Base-by-base conservation (phyloP, 2,329 filamentous ascomycete species). In the Colletotrichum echinochloae region DNA sequence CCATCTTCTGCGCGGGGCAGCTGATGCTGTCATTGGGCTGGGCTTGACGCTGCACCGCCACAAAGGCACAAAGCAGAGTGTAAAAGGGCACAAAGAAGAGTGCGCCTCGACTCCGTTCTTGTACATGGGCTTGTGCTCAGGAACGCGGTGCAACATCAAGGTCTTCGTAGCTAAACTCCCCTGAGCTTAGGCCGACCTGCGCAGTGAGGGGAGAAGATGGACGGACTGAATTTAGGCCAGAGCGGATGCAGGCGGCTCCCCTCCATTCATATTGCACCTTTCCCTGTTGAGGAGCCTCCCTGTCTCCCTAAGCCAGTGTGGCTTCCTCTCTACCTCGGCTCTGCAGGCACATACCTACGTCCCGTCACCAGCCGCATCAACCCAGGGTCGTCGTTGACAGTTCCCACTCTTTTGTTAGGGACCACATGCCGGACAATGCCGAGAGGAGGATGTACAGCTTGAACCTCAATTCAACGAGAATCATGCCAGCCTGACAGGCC, bases 1-100 rank as follows among this genome's bases (percentile, higher is more conserved):
- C 37, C 60, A 71, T 63, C 70, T 55, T 60, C 70, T 60, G 70
- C 57, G 70, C 70, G 70, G 70, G 70, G 70, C 70, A 72, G 62
- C 61, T 70, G 66, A 66, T 62, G 59, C 62, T 70, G 70, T 70
- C 70, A 61, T 70, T 64, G 62, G 56, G 44, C 56, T 61, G 23
- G 64, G 30, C 8, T 44, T 26, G 44, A 48, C 37, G 46, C 39
- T 67, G 67, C 68, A 71, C 68, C 57, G 68, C 68, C 68, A 71
- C 68, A 68, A 14, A 46, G 2, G n/a, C n/a, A n/a, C n/a, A n/a
- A n/a, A n/a, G n/a, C n/a, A n/a, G n/a, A n/a, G n/a, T n/a, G n/a
- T n/a, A n/a, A n/a, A n/a, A n/a, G n/a, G n/a, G n/a, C n/a, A 11
- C 55, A 41, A 41, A 33, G 35, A 39, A 23, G 39, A 33, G 14